phyloP scores from a whole-genome alignment of 2,329 filamentous ascomycete species.

The Chalaropsis thielavioides region DNA sequence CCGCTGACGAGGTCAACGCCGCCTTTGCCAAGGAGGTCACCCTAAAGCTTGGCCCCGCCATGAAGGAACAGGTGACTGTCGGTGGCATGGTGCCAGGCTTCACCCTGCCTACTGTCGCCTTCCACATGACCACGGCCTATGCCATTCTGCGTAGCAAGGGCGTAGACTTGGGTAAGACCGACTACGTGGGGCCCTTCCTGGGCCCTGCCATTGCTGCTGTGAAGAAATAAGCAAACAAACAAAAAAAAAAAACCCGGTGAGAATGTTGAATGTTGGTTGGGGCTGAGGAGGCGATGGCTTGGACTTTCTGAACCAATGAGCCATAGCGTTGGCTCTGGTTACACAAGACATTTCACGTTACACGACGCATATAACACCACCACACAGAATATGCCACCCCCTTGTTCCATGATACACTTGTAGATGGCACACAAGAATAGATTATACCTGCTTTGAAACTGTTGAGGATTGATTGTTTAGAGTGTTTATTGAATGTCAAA shows the following conservation, averaged over 20 bases:
- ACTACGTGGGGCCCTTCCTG: slow-evolving; percentile 27
- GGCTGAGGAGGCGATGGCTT: too few species aligned
- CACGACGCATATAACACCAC: not conserved
- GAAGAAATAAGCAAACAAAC: not conserved
- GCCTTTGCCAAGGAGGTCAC: slow-evolving; percentile 23
- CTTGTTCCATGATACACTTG: not conserved
- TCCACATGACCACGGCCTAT: slow-evolving; percentile 44
- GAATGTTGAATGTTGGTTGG: not conserved
- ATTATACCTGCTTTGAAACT: too few species aligned
- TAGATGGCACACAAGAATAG: not conserved
- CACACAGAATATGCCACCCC: too few species aligned
- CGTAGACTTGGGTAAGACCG: slow-evolving; percentile 42
- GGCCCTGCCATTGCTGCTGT: slow-evolving; percentile 11
- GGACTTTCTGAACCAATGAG: not conserved
- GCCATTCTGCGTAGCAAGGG: slow-evolving; percentile 41
- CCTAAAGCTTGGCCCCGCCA: slow-evolving; percentile 22
- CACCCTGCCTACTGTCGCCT: slow-evolving; percentile 44
- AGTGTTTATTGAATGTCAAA: not conserved
- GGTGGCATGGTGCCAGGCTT: slow-evolving; percentile 25
- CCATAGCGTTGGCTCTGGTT: not conserved
- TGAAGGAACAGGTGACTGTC: slow-evolving; percentile 13
- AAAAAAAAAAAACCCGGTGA: not conserved
- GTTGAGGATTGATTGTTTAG: not conserved
- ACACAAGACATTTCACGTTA: not conserved
- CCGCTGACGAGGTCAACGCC: slow-evolving; percentile 21